phyloP scores from a whole-genome alignment of 1,284 basidiomycete genomes.

The Ustilago lituana region DNA sequence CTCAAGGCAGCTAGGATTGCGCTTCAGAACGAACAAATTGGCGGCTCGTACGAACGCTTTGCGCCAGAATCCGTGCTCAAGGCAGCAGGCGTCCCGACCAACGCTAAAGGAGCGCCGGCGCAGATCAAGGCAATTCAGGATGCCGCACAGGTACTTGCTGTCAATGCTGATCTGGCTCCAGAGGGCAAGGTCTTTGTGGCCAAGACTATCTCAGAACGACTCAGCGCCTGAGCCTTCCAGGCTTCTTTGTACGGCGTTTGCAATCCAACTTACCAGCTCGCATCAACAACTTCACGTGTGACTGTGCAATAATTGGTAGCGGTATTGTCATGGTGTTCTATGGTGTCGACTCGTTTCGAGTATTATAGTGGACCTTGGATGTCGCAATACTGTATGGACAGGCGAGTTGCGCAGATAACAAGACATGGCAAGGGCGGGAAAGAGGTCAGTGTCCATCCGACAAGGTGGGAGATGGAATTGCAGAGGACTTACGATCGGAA shows the following conservation, averaged over 20 bases:
- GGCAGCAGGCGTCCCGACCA: slow-evolving; percentile 14
- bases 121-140: slow-evolving; percentile 19
- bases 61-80: slow-evolving; percentile 9
- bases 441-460: too few relatives aligned
- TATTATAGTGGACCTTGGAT: slow-evolving; percentile 39
- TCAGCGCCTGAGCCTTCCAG: slow-evolving; percentile 7
- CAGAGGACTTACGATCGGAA: slow-evolving; percentile 72
- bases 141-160: slow-evolving; percentile 31
- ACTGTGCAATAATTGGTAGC: too few relatives aligned
- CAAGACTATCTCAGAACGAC: slow-evolving; percentile 27
- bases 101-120: neutral
- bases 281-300: too few relatives aligned
- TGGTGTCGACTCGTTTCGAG: too few relatives aligned
- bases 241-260: too few relatives aligned
- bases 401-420: too few relatives aligned
- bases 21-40: slow-evolving; percentile 34
- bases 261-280: too few relatives aligned
- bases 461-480: neutral
- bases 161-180: slow-evolving; percentile 30
- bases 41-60: slow-evolving; percentile 35
- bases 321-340: too few relatives aligned
- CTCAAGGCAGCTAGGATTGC: slow-evolving; percentile 29
- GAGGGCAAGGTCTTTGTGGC: slow-evolving; percentile 27
- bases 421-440: too few relatives aligned
- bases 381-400: slow-evolving; percentile 31